Evolutionary conservation across 495 filamentous ascomycete genomes (phyloP).

Genomic region (Penicillium argentinense): DNA sequence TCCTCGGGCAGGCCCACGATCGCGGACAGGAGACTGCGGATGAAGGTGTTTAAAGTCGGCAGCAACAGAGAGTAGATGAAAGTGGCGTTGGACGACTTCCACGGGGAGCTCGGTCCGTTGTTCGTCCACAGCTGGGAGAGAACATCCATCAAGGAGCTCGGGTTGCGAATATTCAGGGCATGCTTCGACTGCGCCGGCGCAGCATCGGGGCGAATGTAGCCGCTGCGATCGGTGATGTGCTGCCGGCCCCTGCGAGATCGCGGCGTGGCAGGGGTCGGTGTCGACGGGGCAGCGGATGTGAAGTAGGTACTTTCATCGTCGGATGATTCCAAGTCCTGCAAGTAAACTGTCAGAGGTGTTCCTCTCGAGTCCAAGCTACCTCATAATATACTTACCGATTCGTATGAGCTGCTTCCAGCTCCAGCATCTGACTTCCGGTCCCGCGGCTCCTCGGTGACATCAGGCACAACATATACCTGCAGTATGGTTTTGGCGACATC

Average conservation of each 20-base stretch:
- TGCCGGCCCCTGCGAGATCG: conserved; percentile 42
- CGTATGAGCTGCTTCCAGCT: conserved; percentile 35
- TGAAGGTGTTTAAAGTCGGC: conserved; percentile 83
- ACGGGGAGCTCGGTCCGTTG: conserved; percentile 86
- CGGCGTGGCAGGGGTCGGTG: conserved; percentile 55
- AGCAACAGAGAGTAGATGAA: conserved; percentile 85
- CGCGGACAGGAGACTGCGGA: conserved; percentile 77
- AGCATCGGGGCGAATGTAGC: conserved; percentile 45
- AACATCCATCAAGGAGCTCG: conserved; percentile 74
- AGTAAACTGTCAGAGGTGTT: conserved; percentile 12
- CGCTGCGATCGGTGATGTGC: conserved; percentile 51
- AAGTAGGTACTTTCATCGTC: conserved; percentile 90
- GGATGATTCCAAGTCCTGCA: conserved; percentile 49
- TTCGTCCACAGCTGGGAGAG: conserved; percentile 84
- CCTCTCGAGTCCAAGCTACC: too few species aligned
- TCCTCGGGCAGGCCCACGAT: conserved; percentile 81
- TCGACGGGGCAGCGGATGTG: conserved; percentile 64
- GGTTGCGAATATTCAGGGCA: conserved; percentile 64
- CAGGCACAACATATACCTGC: conserved; percentile 66
- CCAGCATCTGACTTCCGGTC: conserved; percentile 29
- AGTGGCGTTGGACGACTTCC: conserved; percentile 91
- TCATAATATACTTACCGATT: conserved; percentile 28
- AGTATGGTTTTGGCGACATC: conserved; percentile 93
- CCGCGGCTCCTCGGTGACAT: conserved; percentile 31
- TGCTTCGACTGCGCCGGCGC: conserved; percentile 46